Base-by-base conservation (phyloP, 192 early-diverging fungal species). In the Coemansia sp. region DNA sequence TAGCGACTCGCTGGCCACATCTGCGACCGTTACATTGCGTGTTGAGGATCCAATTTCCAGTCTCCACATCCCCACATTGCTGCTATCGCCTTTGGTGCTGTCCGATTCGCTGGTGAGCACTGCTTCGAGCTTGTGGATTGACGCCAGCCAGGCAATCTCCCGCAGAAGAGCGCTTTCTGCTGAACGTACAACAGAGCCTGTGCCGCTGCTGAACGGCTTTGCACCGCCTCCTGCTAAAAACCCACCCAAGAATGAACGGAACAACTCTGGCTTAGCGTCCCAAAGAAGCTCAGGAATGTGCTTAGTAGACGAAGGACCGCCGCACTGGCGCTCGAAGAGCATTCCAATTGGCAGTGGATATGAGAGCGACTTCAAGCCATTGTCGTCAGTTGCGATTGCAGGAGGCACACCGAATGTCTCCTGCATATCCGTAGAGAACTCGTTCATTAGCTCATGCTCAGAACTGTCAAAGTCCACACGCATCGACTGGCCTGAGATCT, bases 121-220 rank as follows among this genome's bases (percentile, higher is more conserved):
- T 13, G 75, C 71, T 13, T 68, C 56, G 9, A 65, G 49, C 16
- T 65, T 54, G 51, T 83, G 76, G 40, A 83, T 83, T 32, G 76
- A 75, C 17, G 76, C 72, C 43, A 83, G 72, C 81, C 81, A 83
- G 17, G 73, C 65, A 11, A 82, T 12, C 46, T 82, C 74, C n/a
- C 79, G 71, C 16, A 82, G 65, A 25, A 82, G 58, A 1, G 11
- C 38, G 9, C 48, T 16, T 37, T 82, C 69, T 14, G 68, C 8
- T 19, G 79, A 76, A 5, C 10, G 59, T 4, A 74, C 39, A 2
- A 39, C 45, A 22, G 41, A 41, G 7, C 49, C 5, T 10, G 38
- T 39, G 19, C 44, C 32, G 2, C 22, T 22, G 0, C 32, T 38
- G 14, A 9, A 0, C 1, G 19, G 45, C 39, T 69, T 44, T 10